phyloP scores from a whole-genome alignment of 1,284 basidiomycete species.

The Entoloma clypeatum region DNA sequence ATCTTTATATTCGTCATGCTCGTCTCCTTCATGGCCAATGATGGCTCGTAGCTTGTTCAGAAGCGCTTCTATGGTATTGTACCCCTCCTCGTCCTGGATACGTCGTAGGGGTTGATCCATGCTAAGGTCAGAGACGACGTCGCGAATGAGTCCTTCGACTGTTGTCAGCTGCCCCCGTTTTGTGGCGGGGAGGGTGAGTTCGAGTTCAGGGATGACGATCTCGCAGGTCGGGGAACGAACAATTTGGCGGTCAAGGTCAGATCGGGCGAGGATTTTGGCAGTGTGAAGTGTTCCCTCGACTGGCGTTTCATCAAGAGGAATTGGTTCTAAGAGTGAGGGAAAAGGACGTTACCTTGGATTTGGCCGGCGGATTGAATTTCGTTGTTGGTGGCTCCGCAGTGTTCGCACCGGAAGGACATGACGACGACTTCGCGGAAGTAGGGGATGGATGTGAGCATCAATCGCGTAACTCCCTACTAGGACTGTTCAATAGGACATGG shows the following conservation, averaged over 20 bases:
- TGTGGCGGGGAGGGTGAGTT: slow-evolving; percentile 88
- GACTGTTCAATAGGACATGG: slow-evolving; percentile 15
- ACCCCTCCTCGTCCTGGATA: slow-evolving; percentile 76
- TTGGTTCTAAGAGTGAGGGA: slow-evolving; percentile 2
- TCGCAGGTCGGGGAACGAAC: slow-evolving; percentile 88
- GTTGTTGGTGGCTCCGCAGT: slow-evolving; percentile 90
- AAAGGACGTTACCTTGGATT: slow-evolving; percentile 70
- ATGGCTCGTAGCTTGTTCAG: slow-evolving; percentile 67
- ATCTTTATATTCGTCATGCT: slow-evolving; percentile 27
- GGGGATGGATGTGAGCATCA: slow-evolving; percentile 93
- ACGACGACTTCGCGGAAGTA: slow-evolving; percentile 96
- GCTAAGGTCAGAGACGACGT: slow-evolving; percentile 81
- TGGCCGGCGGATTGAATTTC: slow-evolving; percentile 91
- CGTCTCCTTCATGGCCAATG: slow-evolving; percentile 65
- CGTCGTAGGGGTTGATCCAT: slow-evolving; percentile 85
- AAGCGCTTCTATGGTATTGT: slow-evolving; percentile 77
- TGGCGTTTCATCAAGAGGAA: slow-evolving; percentile 23
- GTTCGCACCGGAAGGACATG: slow-evolving; percentile 94
- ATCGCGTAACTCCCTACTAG: slow-evolving; percentile 80
- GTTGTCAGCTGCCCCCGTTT: slow-evolving; percentile 92
- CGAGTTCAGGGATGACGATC: slow-evolving; percentile 82
- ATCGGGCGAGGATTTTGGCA: slow-evolving; percentile 69
- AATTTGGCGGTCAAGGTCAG: slow-evolving; percentile 90
- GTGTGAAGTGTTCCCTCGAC: slow-evolving; percentile 77
- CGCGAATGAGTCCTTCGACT: slow-evolving; percentile 88